phyloP scores from a whole-genome alignment of 1,284 basidiomycete genomes.

The Apiotrichum mycotoxinovorans region DNA sequence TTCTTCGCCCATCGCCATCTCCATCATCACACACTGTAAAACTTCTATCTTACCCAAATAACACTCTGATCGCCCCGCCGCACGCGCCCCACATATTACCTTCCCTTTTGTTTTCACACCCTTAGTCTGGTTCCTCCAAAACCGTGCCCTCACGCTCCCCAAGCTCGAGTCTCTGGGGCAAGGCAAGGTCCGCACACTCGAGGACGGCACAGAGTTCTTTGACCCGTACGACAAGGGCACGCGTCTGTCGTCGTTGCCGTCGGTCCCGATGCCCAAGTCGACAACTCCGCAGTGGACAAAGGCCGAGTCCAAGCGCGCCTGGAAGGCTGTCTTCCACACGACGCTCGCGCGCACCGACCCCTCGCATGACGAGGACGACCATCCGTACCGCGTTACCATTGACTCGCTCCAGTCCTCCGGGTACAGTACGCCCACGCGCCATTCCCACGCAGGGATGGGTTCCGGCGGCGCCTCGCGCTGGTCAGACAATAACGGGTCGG shows the following conservation, averaged over 20 bases:
- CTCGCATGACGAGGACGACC: constrained; percentile 27
- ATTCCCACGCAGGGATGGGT: constrained; percentile 39
- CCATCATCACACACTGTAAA: too few relatives aligned
- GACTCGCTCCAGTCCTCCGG: constrained; percentile 56
- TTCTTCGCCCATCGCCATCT: constrained; percentile 1
- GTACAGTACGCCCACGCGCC: constrained; percentile 64
- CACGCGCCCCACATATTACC: too few relatives aligned
- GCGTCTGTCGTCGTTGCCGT: constrained; percentile 50
- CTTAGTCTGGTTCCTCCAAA: constrained; percentile 82
- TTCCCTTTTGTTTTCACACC: not conserved
- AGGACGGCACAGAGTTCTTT: constrained; percentile 47
- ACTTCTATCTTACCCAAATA: too few relatives aligned
- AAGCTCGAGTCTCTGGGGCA: constrained; percentile 42
- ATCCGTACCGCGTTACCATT: constrained; percentile 43
- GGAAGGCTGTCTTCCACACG: constrained; percentile 40
- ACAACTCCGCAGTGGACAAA: constrained; percentile 50
- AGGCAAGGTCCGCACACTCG: constrained; percentile 51
- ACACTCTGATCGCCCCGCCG: not conserved
- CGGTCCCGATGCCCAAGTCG: constrained; percentile 55
- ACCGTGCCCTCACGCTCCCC: constrained; percentile 48
- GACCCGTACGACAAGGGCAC: constrained; percentile 50
- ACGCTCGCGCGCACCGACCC: constrained; percentile 42
- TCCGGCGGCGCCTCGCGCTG: constrained; percentile 38
- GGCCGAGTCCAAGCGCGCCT: constrained; percentile 45
- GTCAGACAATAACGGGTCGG: constrained; percentile 32